These are phyloP conservation scores for Mycena albidolilacea DNA, from an alignment of 768 basidiomycete species.

Conservation along the genomic window DNA sequence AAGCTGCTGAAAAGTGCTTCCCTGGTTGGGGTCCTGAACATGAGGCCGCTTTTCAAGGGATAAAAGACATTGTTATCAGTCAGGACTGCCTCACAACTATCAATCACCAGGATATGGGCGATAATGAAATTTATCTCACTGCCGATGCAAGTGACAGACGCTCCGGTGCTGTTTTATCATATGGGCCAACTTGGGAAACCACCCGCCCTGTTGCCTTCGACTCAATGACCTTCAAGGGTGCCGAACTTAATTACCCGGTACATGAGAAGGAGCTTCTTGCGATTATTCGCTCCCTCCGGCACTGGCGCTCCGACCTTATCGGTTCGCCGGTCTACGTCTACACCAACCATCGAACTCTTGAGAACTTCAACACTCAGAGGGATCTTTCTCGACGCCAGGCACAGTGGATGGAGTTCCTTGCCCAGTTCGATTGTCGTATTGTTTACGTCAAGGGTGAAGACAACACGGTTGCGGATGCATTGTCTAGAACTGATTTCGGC, in stretches of 20 bases:
- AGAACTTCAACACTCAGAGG: background rate
- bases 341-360: background rate
- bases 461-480: background rate
- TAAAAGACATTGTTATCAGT: background rate
- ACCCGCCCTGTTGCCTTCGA: background rate
- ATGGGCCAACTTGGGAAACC: background rate
- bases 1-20: no score
- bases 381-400: background rate
- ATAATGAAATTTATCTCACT: background rate
- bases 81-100: background rate
- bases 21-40: background rate
- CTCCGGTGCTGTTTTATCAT: background rate
- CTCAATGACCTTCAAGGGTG: background rate
- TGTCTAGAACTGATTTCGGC: background rate
- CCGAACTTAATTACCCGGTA: background rate
- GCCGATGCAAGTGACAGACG: background rate
- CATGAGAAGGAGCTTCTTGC: constrained; percentile 2
- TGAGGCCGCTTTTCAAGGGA: background rate
- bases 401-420: constrained; percentile 9
- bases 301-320: background rate
- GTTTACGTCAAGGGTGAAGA: background rate
- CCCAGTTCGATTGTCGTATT: background rate
- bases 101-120: background rate
- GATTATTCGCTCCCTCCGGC: background rate
- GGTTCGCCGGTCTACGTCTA: background rate